Conservation (phyloP, 805 yeast genomes). For the Candida hungchunana region DNA sequence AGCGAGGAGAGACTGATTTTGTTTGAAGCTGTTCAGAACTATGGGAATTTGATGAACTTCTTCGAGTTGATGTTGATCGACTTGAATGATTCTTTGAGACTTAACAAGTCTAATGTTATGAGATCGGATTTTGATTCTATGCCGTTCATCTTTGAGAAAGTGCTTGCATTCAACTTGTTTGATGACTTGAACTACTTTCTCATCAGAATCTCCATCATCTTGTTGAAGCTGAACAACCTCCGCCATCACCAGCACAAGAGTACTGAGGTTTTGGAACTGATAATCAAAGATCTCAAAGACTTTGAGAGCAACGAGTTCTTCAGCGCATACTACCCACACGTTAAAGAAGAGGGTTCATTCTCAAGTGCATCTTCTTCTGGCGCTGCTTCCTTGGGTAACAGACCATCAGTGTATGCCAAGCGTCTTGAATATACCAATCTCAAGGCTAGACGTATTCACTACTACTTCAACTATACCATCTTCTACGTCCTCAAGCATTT, state of each 20-base stretch:
- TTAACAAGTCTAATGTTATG: conserved; percentile 8
- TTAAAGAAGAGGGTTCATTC: conserved; percentile 3
- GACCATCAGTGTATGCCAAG: neutral
- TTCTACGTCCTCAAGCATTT: conserved; percentile 14
- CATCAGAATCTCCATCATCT: conserved; percentile 12
- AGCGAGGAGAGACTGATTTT: conserved; percentile 1
- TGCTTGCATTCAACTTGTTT: conserved; percentile 17
- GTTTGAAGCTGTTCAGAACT: conserved; percentile 15
- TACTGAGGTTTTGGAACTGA: neutral
- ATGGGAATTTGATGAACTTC: conserved; percentile 19
- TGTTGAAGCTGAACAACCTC: conserved; percentile 19
- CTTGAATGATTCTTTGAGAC: conserved; percentile 17
- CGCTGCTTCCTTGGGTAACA: neutral
- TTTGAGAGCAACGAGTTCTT: conserved; percentile 21
- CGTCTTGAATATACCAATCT: conserved; percentile 10
- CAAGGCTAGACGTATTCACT: conserved; percentile 16
- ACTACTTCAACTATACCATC: conserved; percentile 18
- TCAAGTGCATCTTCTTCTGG: conserved; percentile 8
- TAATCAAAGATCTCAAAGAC: conserved; percentile 14
- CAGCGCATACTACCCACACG: conserved; percentile 14
- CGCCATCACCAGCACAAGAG: conserved; percentile 7
- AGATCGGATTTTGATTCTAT: conserved; percentile 7
- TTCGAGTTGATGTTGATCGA: conserved; percentile 21
- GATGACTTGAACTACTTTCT: conserved; percentile 22
- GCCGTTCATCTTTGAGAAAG: conserved; percentile 13